Evolutionary conservation across 768 basidiomycete species (phyloP), one percentile per base, ranked within the genome.

Genomic region (Aureoboletus auriporus): DNA sequence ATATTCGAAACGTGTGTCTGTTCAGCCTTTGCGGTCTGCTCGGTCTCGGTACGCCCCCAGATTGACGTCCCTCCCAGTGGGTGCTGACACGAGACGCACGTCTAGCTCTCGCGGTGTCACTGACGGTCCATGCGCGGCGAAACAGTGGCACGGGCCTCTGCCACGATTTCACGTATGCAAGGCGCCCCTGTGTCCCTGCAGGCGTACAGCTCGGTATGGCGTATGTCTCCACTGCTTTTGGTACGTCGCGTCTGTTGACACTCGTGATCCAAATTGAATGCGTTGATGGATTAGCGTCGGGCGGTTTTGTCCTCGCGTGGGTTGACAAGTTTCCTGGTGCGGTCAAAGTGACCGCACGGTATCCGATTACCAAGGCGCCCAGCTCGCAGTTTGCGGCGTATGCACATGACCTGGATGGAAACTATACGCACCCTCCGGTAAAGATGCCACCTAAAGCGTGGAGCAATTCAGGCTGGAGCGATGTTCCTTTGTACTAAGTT

Each of bases 91-190:
- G 20, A 23, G 20, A 23, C 4, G 4, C 28, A 5, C 14, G 3
- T 6, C 27, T 20, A 68, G 64, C 29, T 5, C 47, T 61, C 6
- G 50, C 59, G 26, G 23, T 55, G 23, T 50, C 55, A 6, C 42
- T 70, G 38, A 60, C 70, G 1, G 34, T 60, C 39, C 69, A 66
- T 39, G 63, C 66, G 28, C 60, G 54, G 23, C 60, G 54, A 13
- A 57, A 46, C 9, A 23, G 9, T 12, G 44, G 49, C 11, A 5
- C 42, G n/a, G 51, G 47, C 31, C 57, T 70, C 26, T 67, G 66
- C 55, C 48, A 49, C 5, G 68, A 72, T 44, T 67, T 72, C 17
- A 51, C 51, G 33, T 49, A 55, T 1, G 30, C 56, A 11, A 29
- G 40, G 0, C 44, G 61, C 46, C 47, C 66, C 5, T 65, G 66